These are phyloP conservation scores for Dactylonectria macrodidyma DNA, from an alignment of 2,329 filamentous ascomycete species.

Conservation along the genomic window DNA sequence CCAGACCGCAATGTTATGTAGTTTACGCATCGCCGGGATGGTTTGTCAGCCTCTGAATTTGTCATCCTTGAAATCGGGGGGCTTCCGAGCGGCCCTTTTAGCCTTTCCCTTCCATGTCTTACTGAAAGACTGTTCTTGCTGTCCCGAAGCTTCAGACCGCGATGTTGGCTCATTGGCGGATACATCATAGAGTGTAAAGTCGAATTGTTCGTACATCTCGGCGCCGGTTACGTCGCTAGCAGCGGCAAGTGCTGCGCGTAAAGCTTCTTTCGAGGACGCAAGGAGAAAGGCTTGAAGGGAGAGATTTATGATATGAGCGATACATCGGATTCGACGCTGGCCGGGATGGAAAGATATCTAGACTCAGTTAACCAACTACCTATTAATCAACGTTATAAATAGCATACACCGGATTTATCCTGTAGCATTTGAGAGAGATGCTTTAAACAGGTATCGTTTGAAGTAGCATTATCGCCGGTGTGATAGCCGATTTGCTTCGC, in stretches of 20 bases:
- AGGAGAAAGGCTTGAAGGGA: background rate
- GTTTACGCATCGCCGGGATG: background rate
- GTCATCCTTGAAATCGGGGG: background rate
- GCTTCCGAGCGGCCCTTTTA: background rate
- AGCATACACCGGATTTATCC: background rate
- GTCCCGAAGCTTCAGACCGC: background rate
- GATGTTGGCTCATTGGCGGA: background rate
- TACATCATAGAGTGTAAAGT: background rate
- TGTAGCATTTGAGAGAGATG: background rate
- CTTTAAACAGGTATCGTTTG: background rate
- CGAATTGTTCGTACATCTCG: background rate
- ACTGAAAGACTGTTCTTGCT: background rate
- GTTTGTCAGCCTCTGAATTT: background rate
- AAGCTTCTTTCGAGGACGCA: background rate
- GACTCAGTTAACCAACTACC: background rate
- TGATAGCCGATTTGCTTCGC: background rate
- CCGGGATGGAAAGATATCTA: background rate
- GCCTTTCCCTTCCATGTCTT: background rate
- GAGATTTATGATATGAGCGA: too few species aligned
- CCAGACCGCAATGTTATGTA: background rate
- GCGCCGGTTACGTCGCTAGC: background rate
- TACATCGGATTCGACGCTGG: background rate
- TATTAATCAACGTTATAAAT: background rate
- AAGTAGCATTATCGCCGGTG: background rate
- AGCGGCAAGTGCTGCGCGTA: background rate